Evolutionary conservation across 768 basidiomycete species (phyloP), one percentile per base, ranked within the genome.

Genomic region (Kwoniella dejecticola): DNA sequence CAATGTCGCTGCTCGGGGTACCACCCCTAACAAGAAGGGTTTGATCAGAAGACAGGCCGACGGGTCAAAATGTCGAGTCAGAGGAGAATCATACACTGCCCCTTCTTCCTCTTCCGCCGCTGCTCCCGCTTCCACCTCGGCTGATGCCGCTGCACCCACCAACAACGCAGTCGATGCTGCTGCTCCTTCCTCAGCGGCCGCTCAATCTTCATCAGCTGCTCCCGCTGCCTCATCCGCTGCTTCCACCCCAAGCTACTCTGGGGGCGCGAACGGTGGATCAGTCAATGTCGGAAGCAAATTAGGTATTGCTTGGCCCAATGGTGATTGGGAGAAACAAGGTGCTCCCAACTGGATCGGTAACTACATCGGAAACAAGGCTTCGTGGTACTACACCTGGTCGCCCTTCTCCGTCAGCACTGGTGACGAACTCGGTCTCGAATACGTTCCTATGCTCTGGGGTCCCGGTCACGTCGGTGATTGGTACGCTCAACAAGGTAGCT

Each of bases 261-360:
- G 49, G 36, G 36, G 21, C 33, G 17, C 38, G 8, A 17, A 23
- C 27, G 69, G 70, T 12, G 69, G 69, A 46, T 70, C 65, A 61
- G 52, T 26, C 12, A 78, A 75, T 61, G 30, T 53, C 4, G 71
- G 72, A 11, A 46, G 49, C 45, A 89, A 90, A 78, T 81, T 84
- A 42, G 85, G 89, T 63, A 74, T 88, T 19, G 87, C 83, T 21
- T 91, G 89, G 87, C 82, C 87, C 36, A 83, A 86, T 58, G 82
- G 83, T 54, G 80, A 85, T 60, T 80, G 82, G 61, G 57, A 77
- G 10, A n/a, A 29, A 8, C 13, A 60, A 10, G 63, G 64, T 21
- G 46, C 58, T 11, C 57, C 71, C 12, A 62, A 72, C 31, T 77
- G 82, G 47, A 82, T 91, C 46, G 67, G 77, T 13, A 79, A 83